These are phyloP conservation scores for Parsonsia alboflavescens DNA, from an alignment of 257 asterid genomes.

Conservation along the genomic window DNA sequence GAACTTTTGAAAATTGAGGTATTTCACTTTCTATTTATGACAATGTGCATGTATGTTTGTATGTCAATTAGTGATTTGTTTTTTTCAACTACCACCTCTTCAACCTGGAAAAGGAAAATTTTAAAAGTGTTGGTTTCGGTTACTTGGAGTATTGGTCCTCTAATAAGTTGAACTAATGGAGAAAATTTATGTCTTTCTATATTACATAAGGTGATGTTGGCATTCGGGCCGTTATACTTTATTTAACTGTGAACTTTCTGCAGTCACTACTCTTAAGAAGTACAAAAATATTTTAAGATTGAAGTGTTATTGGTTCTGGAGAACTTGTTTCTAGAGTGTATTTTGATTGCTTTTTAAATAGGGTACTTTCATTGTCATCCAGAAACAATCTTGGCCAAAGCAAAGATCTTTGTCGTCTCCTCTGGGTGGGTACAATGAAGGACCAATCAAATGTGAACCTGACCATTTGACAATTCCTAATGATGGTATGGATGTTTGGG, in stretches of 20 bases:
- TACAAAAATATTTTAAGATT: too few species aligned
- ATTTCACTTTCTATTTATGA: constrained; percentile 8
- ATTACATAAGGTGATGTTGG: background rate
- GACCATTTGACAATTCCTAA: constrained; percentile 42
- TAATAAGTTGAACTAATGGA: background rate
- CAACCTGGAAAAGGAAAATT: background rate
- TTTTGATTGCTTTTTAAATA: constrained; percentile 1
- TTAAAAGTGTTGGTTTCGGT: background rate
- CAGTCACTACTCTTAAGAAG: too few species aligned
- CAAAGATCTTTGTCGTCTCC: constrained; percentile 28
- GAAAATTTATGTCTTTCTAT: background rate
- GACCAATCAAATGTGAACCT: constrained; percentile 30
- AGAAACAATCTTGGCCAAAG: constrained; percentile 35
- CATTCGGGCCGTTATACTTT: background rate
- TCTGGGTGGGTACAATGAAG: constrained; percentile 20
- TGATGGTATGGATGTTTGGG: constrained; percentile 54
- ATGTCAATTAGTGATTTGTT: background rate
- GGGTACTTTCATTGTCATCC: constrained; percentile 16
- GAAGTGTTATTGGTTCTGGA: background rate
- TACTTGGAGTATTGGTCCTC: background rate
- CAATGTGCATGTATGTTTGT: background rate
- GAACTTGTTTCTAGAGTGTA: background rate
- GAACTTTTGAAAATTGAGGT: constrained; percentile 76
- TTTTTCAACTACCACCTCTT: background rate
- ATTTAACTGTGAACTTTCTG: too few species aligned